A percentile compares a stretch with the other conserved stretches of the same genome.
Evolutionary conservation across 2,329 filamentous ascomycete species (phyloP).

Genomic region (Emmonsia crescens): DNA sequence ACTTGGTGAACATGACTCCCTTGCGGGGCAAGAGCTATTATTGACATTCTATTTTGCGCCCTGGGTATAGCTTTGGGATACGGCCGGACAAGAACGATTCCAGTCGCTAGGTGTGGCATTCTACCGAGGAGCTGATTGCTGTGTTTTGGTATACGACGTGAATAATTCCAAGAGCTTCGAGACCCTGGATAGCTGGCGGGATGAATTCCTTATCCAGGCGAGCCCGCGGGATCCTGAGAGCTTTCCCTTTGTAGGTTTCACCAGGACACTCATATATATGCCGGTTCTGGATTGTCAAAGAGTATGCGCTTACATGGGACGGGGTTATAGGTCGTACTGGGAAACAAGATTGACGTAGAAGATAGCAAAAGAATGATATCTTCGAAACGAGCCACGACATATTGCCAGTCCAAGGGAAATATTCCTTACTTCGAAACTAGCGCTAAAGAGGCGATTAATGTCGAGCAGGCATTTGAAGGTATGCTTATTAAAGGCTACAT

Average conservation of each 20-base stretch:
- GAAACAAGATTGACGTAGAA: slow-evolving; percentile 98
- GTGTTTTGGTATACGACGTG: slow-evolving; percentile 97
- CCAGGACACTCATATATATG: background rate
- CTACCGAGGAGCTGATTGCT: slow-evolving; percentile 98
- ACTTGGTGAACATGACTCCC: background rate
- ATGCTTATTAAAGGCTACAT: slow-evolving; percentile 14
- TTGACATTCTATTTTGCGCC: background rate
- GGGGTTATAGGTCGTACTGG: slow-evolving; percentile 64
- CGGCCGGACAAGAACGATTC: slow-evolving; percentile 95
- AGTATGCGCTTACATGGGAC: slow-evolving; percentile 7
- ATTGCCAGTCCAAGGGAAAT: slow-evolving; percentile 92
- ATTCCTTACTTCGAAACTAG: slow-evolving; percentile 99
- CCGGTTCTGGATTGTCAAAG: background rate
- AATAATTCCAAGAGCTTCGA: slow-evolving; percentile 99
- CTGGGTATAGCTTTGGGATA: slow-evolving; percentile 82
- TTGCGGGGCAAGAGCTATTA: background rate
- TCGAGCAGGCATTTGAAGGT: slow-evolving; percentile 78
- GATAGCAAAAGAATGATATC: slow-evolving; percentile 97
- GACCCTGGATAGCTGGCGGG: slow-evolving; percentile 93
- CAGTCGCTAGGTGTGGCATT: slow-evolving; percentile 99
- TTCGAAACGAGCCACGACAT: slow-evolving; percentile 90
- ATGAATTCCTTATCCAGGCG: slow-evolving; percentile 96
- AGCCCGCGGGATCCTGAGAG: slow-evolving; percentile 92
- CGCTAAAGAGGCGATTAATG: slow-evolving; percentile 96
- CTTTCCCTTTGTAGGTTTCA: slow-evolving; percentile 79